These are phyloP conservation scores for Rhododendron griersonianum DNA, from an alignment of 148 eudicot genomes.

Conservation along the genomic window DNA sequence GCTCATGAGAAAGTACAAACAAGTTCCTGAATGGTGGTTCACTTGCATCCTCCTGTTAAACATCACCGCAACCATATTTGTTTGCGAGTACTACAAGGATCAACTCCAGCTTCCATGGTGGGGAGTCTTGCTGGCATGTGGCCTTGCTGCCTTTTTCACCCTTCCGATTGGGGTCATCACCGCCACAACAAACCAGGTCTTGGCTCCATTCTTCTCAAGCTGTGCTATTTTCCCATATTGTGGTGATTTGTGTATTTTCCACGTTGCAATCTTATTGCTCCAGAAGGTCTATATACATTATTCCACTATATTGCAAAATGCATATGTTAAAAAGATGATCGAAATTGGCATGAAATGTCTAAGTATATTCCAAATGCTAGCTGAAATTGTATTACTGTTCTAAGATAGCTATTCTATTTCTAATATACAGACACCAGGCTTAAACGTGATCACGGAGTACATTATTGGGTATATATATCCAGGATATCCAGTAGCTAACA, in stretches of 20 bases:
- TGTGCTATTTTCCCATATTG: neutral
- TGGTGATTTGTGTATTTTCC: neutral
- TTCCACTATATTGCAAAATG: neutral
- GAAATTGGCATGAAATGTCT: neutral
- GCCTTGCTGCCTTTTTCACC: conserved; percentile 55
- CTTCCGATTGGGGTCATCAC: conserved; percentile 59
- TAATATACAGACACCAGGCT: conserved; percentile 36
- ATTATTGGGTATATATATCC: conserved; percentile 56
- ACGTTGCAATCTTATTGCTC: neutral
- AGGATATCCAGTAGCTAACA: conserved; percentile 56
- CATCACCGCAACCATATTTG: conserved; percentile 25
- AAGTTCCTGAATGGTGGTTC: conserved; percentile 67
- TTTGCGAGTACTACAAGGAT: conserved; percentile 35
- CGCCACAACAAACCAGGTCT: conserved; percentile 64
- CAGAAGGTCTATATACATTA: neutral
- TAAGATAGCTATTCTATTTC: neutral
- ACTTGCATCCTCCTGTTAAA: conserved; percentile 33
- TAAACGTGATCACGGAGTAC: conserved; percentile 58
- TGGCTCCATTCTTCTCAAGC: neutral
- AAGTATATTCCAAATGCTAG: neutral
- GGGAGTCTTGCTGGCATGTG: conserved; percentile 54
- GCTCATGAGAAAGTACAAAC: conserved; percentile 57
- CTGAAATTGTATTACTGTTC: neutral
- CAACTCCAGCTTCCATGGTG: conserved; percentile 69
- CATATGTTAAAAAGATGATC: neutral